Base-by-base conservation (phyloP, 2,329 filamentous ascomycete genomes). In the Ophiostoma pallidulum region DNA sequence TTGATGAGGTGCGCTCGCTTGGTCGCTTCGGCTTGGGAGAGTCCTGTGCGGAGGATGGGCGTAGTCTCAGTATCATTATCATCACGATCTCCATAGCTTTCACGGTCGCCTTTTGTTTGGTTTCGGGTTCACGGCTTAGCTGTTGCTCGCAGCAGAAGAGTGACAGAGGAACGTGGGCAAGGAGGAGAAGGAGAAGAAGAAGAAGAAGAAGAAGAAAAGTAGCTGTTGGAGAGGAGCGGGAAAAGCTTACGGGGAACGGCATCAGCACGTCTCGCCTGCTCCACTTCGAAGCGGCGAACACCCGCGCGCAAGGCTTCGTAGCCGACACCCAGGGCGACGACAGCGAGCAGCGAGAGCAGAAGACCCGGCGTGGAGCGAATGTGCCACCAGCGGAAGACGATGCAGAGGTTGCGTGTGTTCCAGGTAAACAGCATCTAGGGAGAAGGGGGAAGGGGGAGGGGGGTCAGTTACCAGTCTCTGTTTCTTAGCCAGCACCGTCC, bases 401-500 rank as follows among this genome's bases (percentile, higher is more conserved):
- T 94, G 75, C 92, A 98, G 55, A 98, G 86, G 68, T 97, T 85
- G 48, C 75, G 78, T 3, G 90, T 91, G 64, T 89, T 80, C 91
- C 91, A 98, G 52, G 89, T 97, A 72, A 98, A 98, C 56, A 97
- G 80, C 91, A 96, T 97, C 89, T 95, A 57, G 14, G 12, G 10
- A n/a, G n/a, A n/a, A n/a, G n/a, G n/a, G n/a, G n/a, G n/a, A n/a
- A 9, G 9, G 22, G n/a, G 31, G 22, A 13, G 24, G 9, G 22
- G 29, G 6, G 7, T 28, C 24, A 28, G 5, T 28, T 28, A 6
- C 24, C 10, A 28, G 24, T 6, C 24, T 28, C 24, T 28, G 10
- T 28, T 10, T 28, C 10, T 10, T 28, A 28, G 24, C 5, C 24
- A 10, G 6, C 24, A 28, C 5, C 24, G 24, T 6, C 24, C 6